phyloP scores from a whole-genome alignment of 305 asterid species.

The Fraxinus ornus region DNA sequence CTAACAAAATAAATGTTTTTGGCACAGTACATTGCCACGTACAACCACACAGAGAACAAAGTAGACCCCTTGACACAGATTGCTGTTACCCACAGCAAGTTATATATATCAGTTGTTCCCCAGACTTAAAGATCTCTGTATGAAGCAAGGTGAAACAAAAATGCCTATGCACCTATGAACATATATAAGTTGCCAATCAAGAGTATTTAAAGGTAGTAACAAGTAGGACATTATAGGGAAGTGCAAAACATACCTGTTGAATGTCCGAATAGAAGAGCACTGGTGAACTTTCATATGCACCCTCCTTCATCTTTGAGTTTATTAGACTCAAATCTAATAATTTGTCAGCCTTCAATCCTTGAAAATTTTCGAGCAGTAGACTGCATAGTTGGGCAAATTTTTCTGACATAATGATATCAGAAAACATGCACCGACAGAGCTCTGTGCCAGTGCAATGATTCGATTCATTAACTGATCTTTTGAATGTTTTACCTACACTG shows the following conservation, averaged over 20 bases:
- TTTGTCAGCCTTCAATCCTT: slow-evolving; percentile 56
- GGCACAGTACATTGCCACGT: not conserved
- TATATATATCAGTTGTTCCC: not conserved
- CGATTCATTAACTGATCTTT: slow-evolving; percentile 43
- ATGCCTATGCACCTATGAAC: not conserved
- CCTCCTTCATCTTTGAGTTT: slow-evolving; percentile 73
- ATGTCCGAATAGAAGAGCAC: slow-evolving; percentile 64
- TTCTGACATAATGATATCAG: slow-evolving; percentile 66
- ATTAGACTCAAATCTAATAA: slow-evolving; percentile 55
- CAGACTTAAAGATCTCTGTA: not conserved
- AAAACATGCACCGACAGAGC: slow-evolving; percentile 52
- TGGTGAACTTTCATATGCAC: slow-evolving; percentile 68
- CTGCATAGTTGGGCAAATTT: slow-evolving; percentile 68
- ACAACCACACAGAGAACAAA: not conserved
- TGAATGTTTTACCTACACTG: slow-evolving; percentile 32
- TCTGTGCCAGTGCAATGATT: slow-evolving; percentile 43
- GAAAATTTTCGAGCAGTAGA: slow-evolving; percentile 61
- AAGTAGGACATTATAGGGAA: not conserved
- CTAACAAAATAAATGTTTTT: not conserved
- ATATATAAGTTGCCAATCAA: not conserved
- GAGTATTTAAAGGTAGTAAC: not conserved
- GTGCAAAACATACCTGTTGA: slow-evolving; percentile 56
- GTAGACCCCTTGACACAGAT: slow-evolving; percentile 3
- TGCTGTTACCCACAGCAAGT: not conserved
- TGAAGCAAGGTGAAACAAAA: not conserved